Evolutionary conservation across 2,329 filamentous ascomycete genomes (phyloP), one percentile per base, ranked within the genome.

Genomic region (Penicillium psychrosexuale): DNA sequence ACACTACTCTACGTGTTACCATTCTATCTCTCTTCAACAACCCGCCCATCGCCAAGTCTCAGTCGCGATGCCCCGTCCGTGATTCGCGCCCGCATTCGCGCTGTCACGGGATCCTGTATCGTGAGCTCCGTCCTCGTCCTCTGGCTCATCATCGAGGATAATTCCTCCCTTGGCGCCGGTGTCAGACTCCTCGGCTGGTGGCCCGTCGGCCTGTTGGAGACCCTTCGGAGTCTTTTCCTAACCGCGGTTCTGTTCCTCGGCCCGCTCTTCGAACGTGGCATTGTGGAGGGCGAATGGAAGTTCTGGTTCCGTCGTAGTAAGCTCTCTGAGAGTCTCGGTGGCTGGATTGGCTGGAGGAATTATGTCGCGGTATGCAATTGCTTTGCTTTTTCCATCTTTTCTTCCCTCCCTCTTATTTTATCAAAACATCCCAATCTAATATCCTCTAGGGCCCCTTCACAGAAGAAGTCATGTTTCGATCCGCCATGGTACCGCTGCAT

Each of bases 401-500:
- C 24, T 22, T 55, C 44, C 45, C 44, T 22, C 15, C 47, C 51
- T 27, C 51, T 27, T 43, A 31, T 51, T 31, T 7, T 27, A 8
- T n/a, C n/a, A 1, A 8, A 8, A 28, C 6, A 28, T 8, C 8
- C 3, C 27, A 34, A 24, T 33, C 47, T 49, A 33, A 49, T 5
- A 31, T 38, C 44, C 13, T 53, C n/a, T 60, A 89, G 87, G 91
- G 91, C 34, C 92, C 94, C 0, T 77, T 94, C 51, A 96, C 91
- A 11, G 94, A 99, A 77, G 94, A 99, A 75, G 78, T 96, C 57
- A 88, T 97, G 66, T 99, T 97, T 80, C 89, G 94, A 68, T 91
- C 90, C 3, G 85, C 91, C 62, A 86, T 92, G 49, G 82, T 97
- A 37, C 89, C 93, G 2, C 80, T 97, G 11, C 87, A 97, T 68